Base-by-base conservation (phyloP, 352 stramenopile species). In the Phytopythium oedochilum region DNA sequence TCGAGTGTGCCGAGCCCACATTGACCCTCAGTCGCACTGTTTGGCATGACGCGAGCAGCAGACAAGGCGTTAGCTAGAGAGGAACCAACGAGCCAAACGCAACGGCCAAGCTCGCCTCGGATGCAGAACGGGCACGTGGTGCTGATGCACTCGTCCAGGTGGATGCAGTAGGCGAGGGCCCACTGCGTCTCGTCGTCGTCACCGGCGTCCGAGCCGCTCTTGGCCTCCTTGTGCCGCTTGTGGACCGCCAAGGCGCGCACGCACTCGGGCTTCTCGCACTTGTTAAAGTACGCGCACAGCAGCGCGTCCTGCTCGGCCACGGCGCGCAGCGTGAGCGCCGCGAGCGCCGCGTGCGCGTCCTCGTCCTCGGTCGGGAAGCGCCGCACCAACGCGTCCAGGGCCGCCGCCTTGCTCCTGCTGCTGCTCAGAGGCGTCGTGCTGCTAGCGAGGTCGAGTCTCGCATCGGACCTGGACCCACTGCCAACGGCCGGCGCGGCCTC, bases 81-180 rank as follows among this genome's bases (percentile, higher is more conserved):
- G n/a, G n/a, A n/a, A n/a, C n/a, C n/a, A n/a, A n/a, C n/a, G n/a
- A n/a, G n/a, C n/a, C 22, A 20, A 32, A 22, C 28, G 6, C 28
- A 23, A 32, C 12, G 25, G 32, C n/a, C 2, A 5, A 28, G 32
- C 47, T 53, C 31, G 43, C 47, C 47, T 14, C 20, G 66, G 57
- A 78, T 63, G 46, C 73, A 83, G 64, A 83, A 75, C 17, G 70
- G 66, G 50, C 73, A 78, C 44, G 64, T 51, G 12, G 42, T 36
- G 25, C 59, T 61, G 15, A 46, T 36, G 36, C 73, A 83, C 34
- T 29, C 38, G n/a, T 62, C 59, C 3, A 60, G 49, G 54, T 83
- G 73, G 15, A 22, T 29, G 34, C 42, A 64, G 66, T 18, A 73
- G 54, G n/a, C 47, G 51, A 14, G 31, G 50, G 31, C 68, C 68